These are phyloP conservation scores for Syzygium malaccense DNA, from an alignment of 441 rosid genomes.

Conservation along the genomic window DNA sequence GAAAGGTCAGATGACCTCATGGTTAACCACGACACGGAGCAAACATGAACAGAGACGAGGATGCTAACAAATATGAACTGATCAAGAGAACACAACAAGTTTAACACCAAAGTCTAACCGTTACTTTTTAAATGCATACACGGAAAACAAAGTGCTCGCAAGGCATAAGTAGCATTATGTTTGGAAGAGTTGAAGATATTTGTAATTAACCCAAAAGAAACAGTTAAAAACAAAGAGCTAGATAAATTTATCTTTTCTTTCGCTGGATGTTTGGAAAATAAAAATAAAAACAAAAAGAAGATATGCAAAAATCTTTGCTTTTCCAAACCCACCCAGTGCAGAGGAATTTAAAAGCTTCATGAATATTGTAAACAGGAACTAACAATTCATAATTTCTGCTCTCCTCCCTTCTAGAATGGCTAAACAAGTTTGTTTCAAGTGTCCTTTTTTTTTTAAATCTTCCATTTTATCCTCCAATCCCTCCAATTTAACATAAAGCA, in stretches of 20 bases:
- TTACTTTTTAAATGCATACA: neutral
- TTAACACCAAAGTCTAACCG: neutral
- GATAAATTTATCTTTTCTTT: neutral
- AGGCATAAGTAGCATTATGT: neutral
- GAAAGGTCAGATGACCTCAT: neutral
- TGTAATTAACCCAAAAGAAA: neutral
- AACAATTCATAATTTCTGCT: neutral
- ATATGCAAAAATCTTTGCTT: neutral
- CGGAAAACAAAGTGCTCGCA: neutral
- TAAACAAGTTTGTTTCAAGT: neutral
- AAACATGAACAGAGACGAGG: neutral
- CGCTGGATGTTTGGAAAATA: neutral
- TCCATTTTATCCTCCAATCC: neutral
- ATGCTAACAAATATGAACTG: neutral
- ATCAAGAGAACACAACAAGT: neutral
- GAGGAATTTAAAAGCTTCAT: neutral
- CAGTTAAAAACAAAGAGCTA: neutral
- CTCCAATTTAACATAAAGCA: neutral
- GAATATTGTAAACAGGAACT: neutral
- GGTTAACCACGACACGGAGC: neutral
- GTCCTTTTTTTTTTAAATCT: neutral
- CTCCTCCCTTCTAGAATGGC: neutral
- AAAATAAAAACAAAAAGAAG: neutral
- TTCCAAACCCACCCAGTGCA: neutral
- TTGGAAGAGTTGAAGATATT: neutral